Percentiles rank a stretch among this genome's conserved stretches.
Conservation (phyloP, 2,329 filamentous ascomycete species). For the Pestalotiopsis sp. region DNA sequence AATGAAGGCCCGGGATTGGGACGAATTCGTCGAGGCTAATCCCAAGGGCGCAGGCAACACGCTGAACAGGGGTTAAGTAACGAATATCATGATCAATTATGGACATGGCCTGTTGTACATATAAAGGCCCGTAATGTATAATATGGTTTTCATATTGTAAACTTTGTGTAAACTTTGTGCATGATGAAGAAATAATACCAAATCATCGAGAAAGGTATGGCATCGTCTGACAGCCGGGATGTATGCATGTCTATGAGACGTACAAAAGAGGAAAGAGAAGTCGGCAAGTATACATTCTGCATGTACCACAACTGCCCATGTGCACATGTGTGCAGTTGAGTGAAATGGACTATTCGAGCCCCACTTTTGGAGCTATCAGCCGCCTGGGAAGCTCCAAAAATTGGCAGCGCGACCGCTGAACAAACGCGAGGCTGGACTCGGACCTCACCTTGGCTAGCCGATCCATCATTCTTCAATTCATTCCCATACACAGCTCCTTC, state of each 20-base stretch:
- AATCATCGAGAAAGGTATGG: no score
- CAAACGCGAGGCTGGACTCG: neutral
- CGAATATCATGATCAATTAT: neutral
- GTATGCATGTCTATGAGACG: neutral
- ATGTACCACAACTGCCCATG: no score
- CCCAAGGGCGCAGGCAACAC: constrained; percentile 84
- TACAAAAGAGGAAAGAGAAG: neutral
- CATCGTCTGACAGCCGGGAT: neutral
- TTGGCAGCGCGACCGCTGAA: neutral
- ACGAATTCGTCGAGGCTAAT: constrained; percentile 91
- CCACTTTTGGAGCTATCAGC: constrained; percentile 11
- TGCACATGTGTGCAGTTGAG: no score
- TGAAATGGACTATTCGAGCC: neutral
- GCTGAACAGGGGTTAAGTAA: constrained; percentile 67
- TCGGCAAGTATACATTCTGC: neutral
- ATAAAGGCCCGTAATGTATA: constrained; percentile 7
- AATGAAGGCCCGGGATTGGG: constrained; percentile 92
- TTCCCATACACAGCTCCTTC: neutral
- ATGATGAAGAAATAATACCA: neutral
- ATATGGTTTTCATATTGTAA: neutral
- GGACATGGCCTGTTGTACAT: neutral
- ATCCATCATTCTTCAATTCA: neutral
- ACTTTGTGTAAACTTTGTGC: neutral
- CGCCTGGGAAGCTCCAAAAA: constrained; percentile 7
- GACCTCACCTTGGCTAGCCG: neutral